phyloP scores from a whole-genome alignment of 352 stramenopile species.

The Phytopythium kandeliae region DNA sequence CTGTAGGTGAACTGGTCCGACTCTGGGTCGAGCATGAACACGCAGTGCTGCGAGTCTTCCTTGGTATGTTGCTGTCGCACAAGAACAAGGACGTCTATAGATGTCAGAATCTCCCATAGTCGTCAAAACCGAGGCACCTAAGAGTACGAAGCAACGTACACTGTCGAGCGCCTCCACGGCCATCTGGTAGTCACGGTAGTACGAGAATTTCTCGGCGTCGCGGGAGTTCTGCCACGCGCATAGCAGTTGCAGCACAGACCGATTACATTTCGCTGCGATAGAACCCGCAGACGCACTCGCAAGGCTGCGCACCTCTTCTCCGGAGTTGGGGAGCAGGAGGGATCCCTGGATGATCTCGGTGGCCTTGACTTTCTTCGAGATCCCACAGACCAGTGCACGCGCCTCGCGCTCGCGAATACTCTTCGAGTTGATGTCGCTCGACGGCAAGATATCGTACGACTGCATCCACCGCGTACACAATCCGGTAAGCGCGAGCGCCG shows the following conservation, averaged over 20 bases:
- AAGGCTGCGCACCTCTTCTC: not conserved
- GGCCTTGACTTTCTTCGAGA: conserved; percentile 60
- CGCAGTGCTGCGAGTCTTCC: conserved; percentile 60
- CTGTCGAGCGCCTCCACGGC: conserved; percentile 60
- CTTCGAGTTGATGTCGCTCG: conserved; percentile 73
- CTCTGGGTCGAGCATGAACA: conserved; percentile 76
- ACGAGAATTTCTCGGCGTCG: conserved; percentile 77
- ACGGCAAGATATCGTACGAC: conserved; percentile 85
- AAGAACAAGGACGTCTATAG: not conserved
- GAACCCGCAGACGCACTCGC: conserved; percentile 45
- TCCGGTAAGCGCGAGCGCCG: no score
- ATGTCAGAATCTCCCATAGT: no score
- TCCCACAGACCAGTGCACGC: conserved; percentile 63
- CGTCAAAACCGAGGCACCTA: no score
- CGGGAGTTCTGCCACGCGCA: conserved; percentile 30
- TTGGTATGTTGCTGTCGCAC: conserved; percentile 5
- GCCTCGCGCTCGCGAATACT: conserved; percentile 61
- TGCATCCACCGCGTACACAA: conserved; percentile 8
- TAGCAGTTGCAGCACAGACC: no score
- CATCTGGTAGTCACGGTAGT: conserved; percentile 78
- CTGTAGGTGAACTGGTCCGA: conserved; percentile 76
- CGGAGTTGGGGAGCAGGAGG: conserved; percentile 58
- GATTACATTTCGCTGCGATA: not conserved
- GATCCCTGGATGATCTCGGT: conserved; percentile 69
- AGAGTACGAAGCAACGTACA: conserved; percentile 27